These are phyloP conservation scores for Arthromyces matolae DNA, from an alignment of 768 basidiomycete genomes.

Conservation along the genomic window DNA sequence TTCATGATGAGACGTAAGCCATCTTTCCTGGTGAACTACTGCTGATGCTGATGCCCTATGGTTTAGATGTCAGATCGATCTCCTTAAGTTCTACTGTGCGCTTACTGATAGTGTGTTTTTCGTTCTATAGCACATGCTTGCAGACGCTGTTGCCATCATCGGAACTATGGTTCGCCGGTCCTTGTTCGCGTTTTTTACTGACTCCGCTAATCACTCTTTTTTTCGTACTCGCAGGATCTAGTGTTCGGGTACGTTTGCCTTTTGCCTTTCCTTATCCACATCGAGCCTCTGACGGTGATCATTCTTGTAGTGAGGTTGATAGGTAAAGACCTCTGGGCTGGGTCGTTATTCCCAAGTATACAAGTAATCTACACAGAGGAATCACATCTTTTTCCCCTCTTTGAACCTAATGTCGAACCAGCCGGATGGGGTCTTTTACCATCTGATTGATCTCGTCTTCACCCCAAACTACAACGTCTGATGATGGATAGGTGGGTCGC, in stretches of 20 bases:
- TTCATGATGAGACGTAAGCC: conserved; percentile 93
- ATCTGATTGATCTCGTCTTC: background rate
- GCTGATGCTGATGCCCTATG: conserved; percentile 13
- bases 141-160: conserved; percentile 94
- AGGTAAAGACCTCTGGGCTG: too few relatives aligned
- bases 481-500: too few relatives aligned
- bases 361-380: background rate
- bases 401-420: background rate
- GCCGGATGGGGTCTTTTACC: background rate
- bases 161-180: conserved; percentile 81
- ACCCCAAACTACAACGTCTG: too few relatives aligned
- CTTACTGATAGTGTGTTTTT: conserved; percentile 15
- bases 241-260: conserved; percentile 80
- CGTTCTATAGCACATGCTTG: conserved; percentile 69
- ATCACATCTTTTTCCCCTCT: background rate
- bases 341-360: too few relatives aligned
- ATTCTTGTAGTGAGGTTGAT: conserved; percentile 21
- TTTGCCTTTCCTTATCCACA: background rate
- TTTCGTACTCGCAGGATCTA: conserved; percentile 52
- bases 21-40: background rate
- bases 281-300: background rate
- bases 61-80: conserved; percentile 39
- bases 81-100: conserved; percentile 3
- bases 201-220: conserved; percentile 9
- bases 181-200: conserved; percentile 5